phyloP scores from a whole-genome alignment of 768 basidiomycete species.

The Boletus subparvulus region DNA sequence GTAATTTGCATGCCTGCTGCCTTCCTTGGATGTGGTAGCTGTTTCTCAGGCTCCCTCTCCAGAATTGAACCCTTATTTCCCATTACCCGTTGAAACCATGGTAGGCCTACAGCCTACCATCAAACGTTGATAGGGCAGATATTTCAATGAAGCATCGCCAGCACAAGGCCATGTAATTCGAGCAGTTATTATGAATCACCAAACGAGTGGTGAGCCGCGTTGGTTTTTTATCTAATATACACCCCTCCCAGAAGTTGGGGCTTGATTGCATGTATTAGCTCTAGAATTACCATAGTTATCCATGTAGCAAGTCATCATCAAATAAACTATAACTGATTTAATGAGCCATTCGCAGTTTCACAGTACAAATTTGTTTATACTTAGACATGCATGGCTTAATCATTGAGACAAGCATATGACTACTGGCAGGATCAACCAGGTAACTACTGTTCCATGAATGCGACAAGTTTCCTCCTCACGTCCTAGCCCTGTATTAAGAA shows the following conservation, averaged over 20 bases:
- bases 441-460: slow-evolving; percentile 46
- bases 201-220: no score
- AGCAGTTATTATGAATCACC: no score
- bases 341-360: slow-evolving; percentile 83
- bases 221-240: no score
- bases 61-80: slow-evolving; percentile 64
- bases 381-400: slow-evolving; percentile 84
- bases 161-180: slow-evolving; percentile 69
- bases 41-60: no score
- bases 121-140: slow-evolving; percentile 70
- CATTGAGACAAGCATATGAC: slow-evolving; percentile 84
- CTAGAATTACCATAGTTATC: slow-evolving; percentile 81
- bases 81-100: slow-evolving; percentile 78
- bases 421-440: slow-evolving; percentile 86
- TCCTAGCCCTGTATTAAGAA: no score
- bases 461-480: no score
- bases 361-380: slow-evolving; percentile 71
- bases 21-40: no score
- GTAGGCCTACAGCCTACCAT: slow-evolving; percentile 75
- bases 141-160: slow-evolving; percentile 66
- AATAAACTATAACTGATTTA: slow-evolving; percentile 84
- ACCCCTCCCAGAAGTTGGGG: no score
- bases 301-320: slow-evolving; percentile 57
- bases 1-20: slow-evolving; percentile 15
- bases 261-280: slow-evolving; percentile 73